Evolutionary conservation across 2,329 filamentous ascomycete species (phyloP), one percentile per base, ranked within the genome.

Genomic region (Gremmenia infestans): DNA sequence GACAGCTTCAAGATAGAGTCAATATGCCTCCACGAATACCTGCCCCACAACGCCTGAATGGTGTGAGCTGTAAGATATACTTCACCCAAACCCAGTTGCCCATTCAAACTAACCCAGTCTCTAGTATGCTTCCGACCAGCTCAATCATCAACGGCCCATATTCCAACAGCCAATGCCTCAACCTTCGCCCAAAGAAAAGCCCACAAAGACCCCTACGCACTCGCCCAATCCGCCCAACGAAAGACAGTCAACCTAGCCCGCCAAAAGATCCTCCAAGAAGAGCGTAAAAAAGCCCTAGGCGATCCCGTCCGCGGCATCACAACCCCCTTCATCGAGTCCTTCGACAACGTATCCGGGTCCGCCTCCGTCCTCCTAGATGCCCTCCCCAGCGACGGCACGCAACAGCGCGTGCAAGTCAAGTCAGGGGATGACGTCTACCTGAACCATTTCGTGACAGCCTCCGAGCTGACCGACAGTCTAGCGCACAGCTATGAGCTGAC

Each of bases 281-380:
- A 85, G 68, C 84, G 89, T 57, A 78, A 82, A 56, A 78, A 78
- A 48, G 78, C 79, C 47, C 78, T 87, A 62, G 93, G 93, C 50
- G 83, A 95, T 71, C 89, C 91, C 1, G 78, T 99, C 61, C 81
- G 86, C 65, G 94, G 93, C 68, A 79, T 86, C 57, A 73, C 81
- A 39, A 97, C 94, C 15, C 82, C 91, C 32, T 97, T 96, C 69
- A 76, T 96, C 66, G 81, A 90, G 73, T 92, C 90, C 3, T 85
- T 96, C 65, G 87, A 90, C 68, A 82, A 80, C 9, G 85, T 80
- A 49, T 67, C 63, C 52, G 62, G 60, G 6, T 63, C 68, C 15
- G 52, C 56, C 11, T 36, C 52, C 22, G 49, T 57, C 23, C 50
- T 11, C 14, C n/a, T 58, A 22, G 56, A 63, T 52, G 47, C 57